These are phyloP conservation scores for Friedmanniomyces simplex DNA, from an alignment of 495 filamentous ascomycete genomes.

Conservation along the genomic window DNA sequence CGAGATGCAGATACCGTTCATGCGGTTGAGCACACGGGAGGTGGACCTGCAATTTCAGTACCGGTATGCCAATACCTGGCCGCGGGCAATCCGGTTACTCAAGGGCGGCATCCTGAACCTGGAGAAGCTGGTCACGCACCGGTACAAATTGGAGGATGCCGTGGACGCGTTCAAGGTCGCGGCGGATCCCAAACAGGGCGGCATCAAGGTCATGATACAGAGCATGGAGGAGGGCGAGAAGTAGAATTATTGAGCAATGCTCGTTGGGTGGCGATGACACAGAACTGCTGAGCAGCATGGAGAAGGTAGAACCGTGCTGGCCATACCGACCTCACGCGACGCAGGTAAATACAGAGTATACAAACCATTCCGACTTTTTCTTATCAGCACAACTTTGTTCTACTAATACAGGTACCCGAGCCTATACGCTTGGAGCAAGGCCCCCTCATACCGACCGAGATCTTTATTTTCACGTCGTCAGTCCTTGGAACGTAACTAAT, in stretches of 20 bases:
- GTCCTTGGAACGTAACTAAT: background rate
- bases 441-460: background rate
- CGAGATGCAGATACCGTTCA: constrained; percentile 89
- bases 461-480: background rate
- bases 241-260: background rate
- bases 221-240: constrained; percentile 36
- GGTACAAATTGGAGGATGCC: constrained; percentile 75
- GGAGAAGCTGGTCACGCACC: constrained; percentile 73
- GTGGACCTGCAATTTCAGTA: constrained; percentile 95
- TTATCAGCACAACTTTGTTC: background rate
- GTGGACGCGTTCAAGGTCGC: constrained; percentile 81
- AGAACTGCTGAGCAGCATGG: background rate
- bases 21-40: constrained; percentile 79
- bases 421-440: background rate
- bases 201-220: constrained; percentile 91
- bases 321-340: background rate
- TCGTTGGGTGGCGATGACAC: background rate
- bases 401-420: background rate
- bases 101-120: constrained; percentile 73
- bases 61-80: constrained; percentile 92
- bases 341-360: background rate
- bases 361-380: background rate
- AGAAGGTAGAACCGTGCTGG: background rate
- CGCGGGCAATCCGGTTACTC: constrained; percentile 77
- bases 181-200: constrained; percentile 76